Percentiles rank a stretch among this genome's conserved stretches.
These are phyloP conservation scores for Tritrichomonas foetus DNA, from an alignment of 208 protist species.

Conservation along the genomic window DNA sequence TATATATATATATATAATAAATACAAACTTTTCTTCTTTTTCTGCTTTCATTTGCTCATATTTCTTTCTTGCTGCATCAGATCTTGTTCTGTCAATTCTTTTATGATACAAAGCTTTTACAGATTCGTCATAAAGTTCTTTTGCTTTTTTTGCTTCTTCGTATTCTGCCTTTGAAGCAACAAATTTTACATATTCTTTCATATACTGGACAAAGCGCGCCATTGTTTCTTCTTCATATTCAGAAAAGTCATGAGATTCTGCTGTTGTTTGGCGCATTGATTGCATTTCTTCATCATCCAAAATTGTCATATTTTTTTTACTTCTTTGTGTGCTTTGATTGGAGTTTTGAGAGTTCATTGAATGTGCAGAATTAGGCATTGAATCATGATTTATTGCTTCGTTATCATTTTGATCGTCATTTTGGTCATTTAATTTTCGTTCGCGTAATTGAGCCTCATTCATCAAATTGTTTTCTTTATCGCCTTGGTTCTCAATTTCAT, in stretches of 20 bases:
- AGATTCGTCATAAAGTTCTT: background rate
- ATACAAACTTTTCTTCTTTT: background rate
- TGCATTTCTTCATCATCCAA: background rate
- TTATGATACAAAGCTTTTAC: background rate
- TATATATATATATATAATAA: no score
- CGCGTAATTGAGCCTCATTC: no score
- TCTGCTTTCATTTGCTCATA: background rate
- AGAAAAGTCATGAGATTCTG: background rate
- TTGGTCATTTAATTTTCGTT: no score
- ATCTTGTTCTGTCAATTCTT: background rate
- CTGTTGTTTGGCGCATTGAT: background rate
- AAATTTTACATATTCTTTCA: background rate
- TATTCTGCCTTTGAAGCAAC: background rate
- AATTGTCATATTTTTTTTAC: background rate
- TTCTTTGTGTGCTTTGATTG: no score
- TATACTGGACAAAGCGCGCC: background rate
- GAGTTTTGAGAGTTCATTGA: no score
- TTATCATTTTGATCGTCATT: no score
- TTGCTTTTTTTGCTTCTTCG: background rate
- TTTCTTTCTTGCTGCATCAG: background rate
- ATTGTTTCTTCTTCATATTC: background rate
- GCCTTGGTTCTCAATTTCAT: no score
- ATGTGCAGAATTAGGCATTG: no score
- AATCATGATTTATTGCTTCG: no score
- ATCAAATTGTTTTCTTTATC: no score